Evolutionary conservation across 2,329 filamentous ascomycete species (phyloP), one percentile per base, ranked within the genome.

Genomic region (Trichoderma breve): DNA sequence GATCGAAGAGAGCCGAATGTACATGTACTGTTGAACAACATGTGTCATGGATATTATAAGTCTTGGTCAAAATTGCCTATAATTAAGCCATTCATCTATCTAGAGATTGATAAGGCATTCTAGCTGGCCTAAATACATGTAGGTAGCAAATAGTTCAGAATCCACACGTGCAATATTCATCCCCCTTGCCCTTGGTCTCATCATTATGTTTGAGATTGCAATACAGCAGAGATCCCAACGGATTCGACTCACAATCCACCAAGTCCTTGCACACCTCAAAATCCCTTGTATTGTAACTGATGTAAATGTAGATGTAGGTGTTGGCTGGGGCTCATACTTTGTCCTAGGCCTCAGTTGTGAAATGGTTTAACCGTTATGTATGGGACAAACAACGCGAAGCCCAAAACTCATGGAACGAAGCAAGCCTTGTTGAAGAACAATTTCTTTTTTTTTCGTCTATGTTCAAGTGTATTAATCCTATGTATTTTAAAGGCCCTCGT

Each of bases 131-230:
- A 15, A 53, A 57, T n/a, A n/a, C 14, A 28, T 28, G 5, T 11
- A 30, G 0, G 2, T 14, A 28, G 2, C 6, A 32, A 6, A 26
- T 18, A 24, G 34, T 55, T 71, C 69, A 60, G n/a, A 21, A 65
- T 55, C 58, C 66, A 6, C 74, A 74, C 4, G 61, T 72, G n/a
- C 68, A 75, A 39, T 73, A 74, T 14, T 72, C 74, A 57, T 73
- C 73, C 1, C 1, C 30, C 12, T 24, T 12, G 9, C 71, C 43
- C 14, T 21, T 55, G 12, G 43, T 51, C 6, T 64, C 63, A 32
- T 24, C 30, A 5, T 57, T 43, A 47, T 72, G 66, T 39, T 73
- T 71, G 26, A 47, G 34, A 43, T 60, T 58, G 30, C 70, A 72
- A 43, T 57, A 64, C 1, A 72, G 51, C 62, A 43, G 30, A 4